phyloP scores from a whole-genome alignment of 1,139 yeast genomes.

The Martiniozyma asiatica region DNA sequence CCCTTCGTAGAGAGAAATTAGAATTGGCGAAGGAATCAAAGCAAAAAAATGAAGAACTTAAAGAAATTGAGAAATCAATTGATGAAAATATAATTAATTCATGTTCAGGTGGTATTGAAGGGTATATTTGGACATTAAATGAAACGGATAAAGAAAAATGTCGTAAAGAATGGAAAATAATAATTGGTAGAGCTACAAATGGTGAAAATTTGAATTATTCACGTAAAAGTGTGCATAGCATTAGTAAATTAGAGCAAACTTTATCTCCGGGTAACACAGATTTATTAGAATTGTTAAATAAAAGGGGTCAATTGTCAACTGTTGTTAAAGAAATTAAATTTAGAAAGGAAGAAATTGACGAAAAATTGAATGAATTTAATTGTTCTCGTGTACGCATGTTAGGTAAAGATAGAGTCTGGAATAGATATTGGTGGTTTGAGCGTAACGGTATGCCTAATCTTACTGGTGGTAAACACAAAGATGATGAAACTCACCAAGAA shows the following conservation, averaged over 20 bases:
- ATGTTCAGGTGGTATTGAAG: neutral
- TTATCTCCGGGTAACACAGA: constrained; percentile 33
- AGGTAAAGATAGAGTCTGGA: constrained; percentile 76
- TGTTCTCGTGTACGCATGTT: constrained; percentile 65
- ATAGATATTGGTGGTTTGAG: constrained; percentile 95
- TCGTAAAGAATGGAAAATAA: constrained; percentile 1
- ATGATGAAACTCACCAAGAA: constrained; percentile 27
- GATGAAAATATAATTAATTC: constrained; percentile 1
- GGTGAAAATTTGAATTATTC: constrained; percentile 10
- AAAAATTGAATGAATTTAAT: constrained; percentile 51
- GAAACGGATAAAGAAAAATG: constrained; percentile 1
- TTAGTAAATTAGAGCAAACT: constrained; percentile 32
- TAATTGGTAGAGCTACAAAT: constrained; percentile 20
- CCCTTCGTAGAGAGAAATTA: constrained; percentile 53
- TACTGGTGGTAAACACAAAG: constrained; percentile 33
- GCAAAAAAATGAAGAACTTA: constrained; percentile 28
- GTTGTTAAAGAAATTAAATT: constrained; percentile 33
- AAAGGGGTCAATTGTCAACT: constrained; percentile 29
- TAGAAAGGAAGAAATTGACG: constrained; percentile 42
- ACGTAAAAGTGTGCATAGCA: neutral
- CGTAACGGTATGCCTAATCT: constrained; percentile 65
- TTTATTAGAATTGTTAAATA: constrained; percentile 34
- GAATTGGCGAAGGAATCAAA: constrained; percentile 59
- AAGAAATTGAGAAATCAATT: constrained; percentile 13
- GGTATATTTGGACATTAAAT: neutral